These are phyloP conservation scores for Niveomyces coronatus DNA, from an alignment of 2,329 filamentous ascomycete species.

Conservation along the genomic window DNA sequence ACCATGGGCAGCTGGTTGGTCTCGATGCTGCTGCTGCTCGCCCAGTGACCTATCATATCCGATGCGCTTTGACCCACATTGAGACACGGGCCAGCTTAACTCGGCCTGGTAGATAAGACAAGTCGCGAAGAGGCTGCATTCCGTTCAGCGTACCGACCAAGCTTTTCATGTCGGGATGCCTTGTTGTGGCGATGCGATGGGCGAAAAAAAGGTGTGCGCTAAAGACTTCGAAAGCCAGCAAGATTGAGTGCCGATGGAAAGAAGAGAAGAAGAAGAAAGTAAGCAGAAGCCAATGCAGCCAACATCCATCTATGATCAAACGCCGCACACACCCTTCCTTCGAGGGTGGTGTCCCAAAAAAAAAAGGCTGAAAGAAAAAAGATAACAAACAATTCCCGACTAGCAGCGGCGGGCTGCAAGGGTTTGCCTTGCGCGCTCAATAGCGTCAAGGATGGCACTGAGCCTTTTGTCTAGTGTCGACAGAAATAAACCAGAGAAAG, in stretches of 20 bases:
- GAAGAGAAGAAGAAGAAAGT: conserved; percentile 7
- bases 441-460: conserved; percentile 23
- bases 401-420: no score
- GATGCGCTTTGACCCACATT: not conserved
- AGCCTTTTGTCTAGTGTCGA: conserved; percentile 25
- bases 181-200: conserved; percentile 2
- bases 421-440: no score
- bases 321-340: conserved; percentile 6
- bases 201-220: not conserved
- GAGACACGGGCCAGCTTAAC: not conserved
- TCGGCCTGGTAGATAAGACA: conserved; percentile 20
- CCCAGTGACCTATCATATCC: not conserved
- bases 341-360: conserved; percentile 11
- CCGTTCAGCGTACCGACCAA: conserved; percentile 14
- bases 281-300: conserved; percentile 1
- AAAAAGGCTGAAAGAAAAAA: no score
- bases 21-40: not conserved
- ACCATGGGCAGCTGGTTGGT: not conserved
- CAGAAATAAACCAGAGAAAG: conserved; percentile 22
- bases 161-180: conserved; percentile 7
- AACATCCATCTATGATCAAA: conserved; percentile 11
- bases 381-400: no score
- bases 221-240: conserved; percentile 8
- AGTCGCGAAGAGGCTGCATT: conserved; percentile 21
- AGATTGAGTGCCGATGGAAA: conserved; percentile 4